These are phyloP conservation scores for Hymenoscyphus albidus DNA, from an alignment of 2,329 filamentous ascomycete species.

Conservation along the genomic window DNA sequence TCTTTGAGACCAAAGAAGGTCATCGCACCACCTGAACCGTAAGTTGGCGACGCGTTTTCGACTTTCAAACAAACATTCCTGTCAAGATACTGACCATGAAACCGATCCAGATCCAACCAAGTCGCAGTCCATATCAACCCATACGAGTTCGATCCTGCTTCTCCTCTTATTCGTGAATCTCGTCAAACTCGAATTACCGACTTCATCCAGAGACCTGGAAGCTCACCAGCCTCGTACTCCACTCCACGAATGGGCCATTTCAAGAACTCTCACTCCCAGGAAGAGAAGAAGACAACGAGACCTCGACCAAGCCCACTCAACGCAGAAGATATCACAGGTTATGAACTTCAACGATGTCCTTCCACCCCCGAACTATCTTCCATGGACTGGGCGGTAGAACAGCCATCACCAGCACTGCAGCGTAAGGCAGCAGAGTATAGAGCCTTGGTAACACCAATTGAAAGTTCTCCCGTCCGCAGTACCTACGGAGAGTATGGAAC, in stretches of 20 bases:
- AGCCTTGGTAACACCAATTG: not conserved
- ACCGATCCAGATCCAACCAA: not conserved
- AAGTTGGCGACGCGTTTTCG: constrained; percentile 1
- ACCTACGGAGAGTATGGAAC: not conserved
- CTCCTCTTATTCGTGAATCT: constrained; percentile 16
- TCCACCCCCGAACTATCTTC: constrained; percentile 20
- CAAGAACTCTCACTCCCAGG: constrained; percentile 27
- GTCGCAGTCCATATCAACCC: constrained; percentile 14
- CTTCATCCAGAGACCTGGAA: constrained; percentile 21
- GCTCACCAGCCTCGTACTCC: constrained; percentile 9
- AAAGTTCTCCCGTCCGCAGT: not conserved
- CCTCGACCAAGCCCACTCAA: constrained; percentile 8
- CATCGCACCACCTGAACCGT: constrained; percentile 4
- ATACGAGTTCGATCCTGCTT: constrained; percentile 31
- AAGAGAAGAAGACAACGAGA: constrained; percentile 13
- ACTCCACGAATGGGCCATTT: constrained; percentile 20
- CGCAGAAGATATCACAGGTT: constrained; percentile 8
- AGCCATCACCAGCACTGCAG: not conserved
- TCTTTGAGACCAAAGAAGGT: not conserved
- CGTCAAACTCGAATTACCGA: constrained; percentile 28
- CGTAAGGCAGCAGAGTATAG: constrained; percentile 3
- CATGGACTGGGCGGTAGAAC: not conserved
- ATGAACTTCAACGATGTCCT: constrained; percentile 22
- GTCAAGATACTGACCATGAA: not conserved
- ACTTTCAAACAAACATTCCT: not conserved